A percentile compares a stretch with the other conserved stretches of the same genome.
Conservation (phyloP, 1,284 basidiomycete species). For the Peniophora sp. region DNA sequence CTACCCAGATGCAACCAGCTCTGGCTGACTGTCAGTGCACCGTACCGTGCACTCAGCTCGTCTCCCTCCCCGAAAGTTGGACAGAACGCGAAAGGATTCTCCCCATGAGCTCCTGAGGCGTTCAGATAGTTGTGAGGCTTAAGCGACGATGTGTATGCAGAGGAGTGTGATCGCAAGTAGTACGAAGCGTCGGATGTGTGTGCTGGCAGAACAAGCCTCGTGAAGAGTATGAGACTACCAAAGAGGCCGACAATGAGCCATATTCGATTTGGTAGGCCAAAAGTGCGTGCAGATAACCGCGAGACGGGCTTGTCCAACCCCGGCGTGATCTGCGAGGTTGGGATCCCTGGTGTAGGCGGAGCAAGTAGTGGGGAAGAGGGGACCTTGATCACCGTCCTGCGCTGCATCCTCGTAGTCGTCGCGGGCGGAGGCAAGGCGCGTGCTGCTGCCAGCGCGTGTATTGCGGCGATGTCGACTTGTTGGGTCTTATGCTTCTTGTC, state of each 20-base stretch:
- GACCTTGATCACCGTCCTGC: constrained; percentile 31
- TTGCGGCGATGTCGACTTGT: no score
- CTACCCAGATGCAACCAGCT: constrained; percentile 77
- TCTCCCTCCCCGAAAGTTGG: constrained; percentile 82
- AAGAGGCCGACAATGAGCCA: constrained; percentile 60
- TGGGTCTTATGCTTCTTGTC: no score
- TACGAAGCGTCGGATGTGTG: constrained; percentile 18
- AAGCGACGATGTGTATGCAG: constrained; percentile 41
- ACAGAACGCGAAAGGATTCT: constrained; percentile 84
- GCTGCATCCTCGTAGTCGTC: constrained; percentile 37
- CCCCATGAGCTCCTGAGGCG: constrained; percentile 35
- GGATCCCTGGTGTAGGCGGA: constrained; percentile 26
- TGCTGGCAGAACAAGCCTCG: constrained; percentile 47
- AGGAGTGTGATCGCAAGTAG: constrained; percentile 16
- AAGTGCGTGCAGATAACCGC: constrained; percentile 44
- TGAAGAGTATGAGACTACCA: constrained; percentile 53
- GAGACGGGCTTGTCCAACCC: constrained; percentile 39
- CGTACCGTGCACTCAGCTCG: constrained; percentile 70
- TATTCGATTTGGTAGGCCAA: constrained; percentile 63
- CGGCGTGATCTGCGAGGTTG: constrained; percentile 33
- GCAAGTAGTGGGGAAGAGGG: constrained; percentile 49
- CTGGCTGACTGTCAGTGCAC: constrained; percentile 67
- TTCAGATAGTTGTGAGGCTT: constrained; percentile 68
- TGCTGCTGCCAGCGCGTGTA: background rate
- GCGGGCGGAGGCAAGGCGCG: constrained; percentile 5